A percentile compares a stretch with the other conserved stretches of the same genome.
Conservation (phyloP, 23 red algal genomes). For the Gracilaria domingensis region DNA sequence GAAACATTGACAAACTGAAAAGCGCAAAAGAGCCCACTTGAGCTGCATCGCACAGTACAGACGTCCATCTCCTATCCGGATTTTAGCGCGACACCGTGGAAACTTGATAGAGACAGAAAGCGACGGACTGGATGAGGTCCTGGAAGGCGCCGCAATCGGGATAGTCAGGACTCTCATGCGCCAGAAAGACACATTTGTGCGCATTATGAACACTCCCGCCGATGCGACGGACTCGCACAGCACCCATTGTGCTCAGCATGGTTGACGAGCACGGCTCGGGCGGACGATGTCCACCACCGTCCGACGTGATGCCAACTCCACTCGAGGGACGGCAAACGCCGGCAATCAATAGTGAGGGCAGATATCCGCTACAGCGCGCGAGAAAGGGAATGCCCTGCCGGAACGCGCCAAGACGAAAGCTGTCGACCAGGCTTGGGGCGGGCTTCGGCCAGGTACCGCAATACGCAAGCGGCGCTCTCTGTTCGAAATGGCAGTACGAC, state of each 20-base stretch:
- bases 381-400: conserved; percentile 53
- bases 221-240: conserved; percentile 50
- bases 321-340: conserved; percentile 54
- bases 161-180: conserved; percentile 33
- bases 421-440: conserved; percentile 42
- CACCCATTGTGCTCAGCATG: conserved; percentile 43
- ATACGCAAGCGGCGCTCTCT: conserved; percentile 77
- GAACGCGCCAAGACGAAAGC: conserved; percentile 61
- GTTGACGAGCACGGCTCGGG: conserved; percentile 27
- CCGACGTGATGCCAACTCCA: conserved; percentile 54
- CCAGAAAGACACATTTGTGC: conserved; percentile 29
- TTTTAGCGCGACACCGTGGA: conserved; percentile 14
- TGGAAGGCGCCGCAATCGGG: conserved; percentile 44
- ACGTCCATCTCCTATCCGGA: conserved; percentile 53
- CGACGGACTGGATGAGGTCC: conserved; percentile 73
- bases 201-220: conserved; percentile 63
- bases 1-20: conserved; percentile 54
- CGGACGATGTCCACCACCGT: conserved; percentile 19
- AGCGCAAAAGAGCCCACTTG: conserved; percentile 1
- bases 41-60: conserved; percentile 49
- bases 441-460: conserved; percentile 82
- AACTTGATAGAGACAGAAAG: conserved; percentile 44
- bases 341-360: conserved; percentile 61
- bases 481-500: conserved; percentile 83
- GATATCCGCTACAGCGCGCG: conserved; percentile 72